Base-by-base conservation (phyloP, 768 basidiomycete species). In the Boletus reticulatus region DNA sequence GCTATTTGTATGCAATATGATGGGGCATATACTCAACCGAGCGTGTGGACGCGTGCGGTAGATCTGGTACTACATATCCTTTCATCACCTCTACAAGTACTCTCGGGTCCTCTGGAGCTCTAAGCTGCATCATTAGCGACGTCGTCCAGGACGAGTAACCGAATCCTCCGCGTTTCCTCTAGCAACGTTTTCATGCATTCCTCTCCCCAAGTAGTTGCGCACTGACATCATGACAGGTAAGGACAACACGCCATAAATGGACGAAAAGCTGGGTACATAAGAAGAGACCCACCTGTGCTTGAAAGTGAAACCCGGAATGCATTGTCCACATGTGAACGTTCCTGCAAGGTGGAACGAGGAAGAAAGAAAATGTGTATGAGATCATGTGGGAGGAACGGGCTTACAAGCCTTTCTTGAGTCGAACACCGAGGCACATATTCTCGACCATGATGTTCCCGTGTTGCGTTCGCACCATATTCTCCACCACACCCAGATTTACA, bases 281-380 rank as follows among this genome's bases (percentile, higher is more conserved):
- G 13, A 8, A 42, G 16, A 1, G 17, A 47, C 63, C 16, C 10
- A 65, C 63, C 29, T 56, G 52, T 17, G 59, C 16, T 38, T 62
- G 51, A 31, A 62, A 55, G 32, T 52, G 39, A 1, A 64, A 8
- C 36, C 46, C 58, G 0, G 63, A 65, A 10, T 56, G 51, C 45
- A 64, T 62, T 4, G 63, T 58, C 63, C 63, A 65, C 36, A 54
- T 59, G 36, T 65, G 59, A 22, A 58, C 29, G 3, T 36, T 47
- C 37, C 63, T 64, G 37, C n/a, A n/a, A n/a, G n/a, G n/a, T n/a
- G n/a, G n/a, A n/a, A n/a, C n/a, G n/a, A n/a, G n/a, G n/a, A n/a
- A n/a, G n/a, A n/a, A n/a, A n/a, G n/a, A n/a, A n/a, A n/a, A n/a
- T n/a, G n/a, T n/a, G n/a, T 1, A 20, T 13, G 29, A 44, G 57